A percentile compares a stretch with the other conserved stretches of the same genome.
Conservation (phyloP, 345 rosid genomes). For the Arabidopsis thaliana region TAIR10.1 NC_003076.8:5531501-5532000, state of each 20-base stretch:
- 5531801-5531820: constrained; percentile 74
- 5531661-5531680: constrained; percentile 83
- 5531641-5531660: constrained; percentile 89
- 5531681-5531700: constrained; percentile 75
- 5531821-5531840: constrained; percentile 68
- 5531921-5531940: constrained; percentile 52
- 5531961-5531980: constrained; percentile 46
- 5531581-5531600: constrained; percentile 71
- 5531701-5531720: constrained; percentile 65
- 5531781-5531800: constrained; percentile 45
- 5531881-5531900: constrained; percentile 58
- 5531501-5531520: constrained; percentile 85
- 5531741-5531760: constrained; percentile 74
- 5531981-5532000: constrained; percentile 52
- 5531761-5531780: constrained; percentile 55
- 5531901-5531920: constrained; percentile 49
- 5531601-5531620: constrained; percentile 91
- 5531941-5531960: constrained; percentile 47
- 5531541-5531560: constrained; percentile 91
- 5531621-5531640: constrained; percentile 93
- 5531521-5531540: constrained; percentile 92
- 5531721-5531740: constrained; percentile 69
- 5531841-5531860: constrained; percentile 73
- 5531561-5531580: constrained; percentile 80
- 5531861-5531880: constrained; percentile 61